Conservation (phyloP, 345 rosid genomes). For the Psidium guajava region DNA sequence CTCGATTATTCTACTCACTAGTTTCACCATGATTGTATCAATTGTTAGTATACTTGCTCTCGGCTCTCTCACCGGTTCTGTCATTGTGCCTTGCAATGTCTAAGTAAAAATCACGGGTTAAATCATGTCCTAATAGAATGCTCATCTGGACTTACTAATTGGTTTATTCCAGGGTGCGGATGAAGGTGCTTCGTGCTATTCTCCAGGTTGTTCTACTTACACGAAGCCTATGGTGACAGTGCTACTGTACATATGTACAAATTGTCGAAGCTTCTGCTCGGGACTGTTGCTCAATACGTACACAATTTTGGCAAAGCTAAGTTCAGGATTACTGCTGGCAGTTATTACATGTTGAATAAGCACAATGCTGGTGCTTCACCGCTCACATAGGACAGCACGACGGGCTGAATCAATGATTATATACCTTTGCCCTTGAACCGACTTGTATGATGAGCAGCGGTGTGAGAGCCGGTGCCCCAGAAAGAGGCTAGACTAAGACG, state of each 20-base stretch:
- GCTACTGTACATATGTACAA: neutral
- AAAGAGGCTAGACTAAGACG: neutral
- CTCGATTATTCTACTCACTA: neutral
- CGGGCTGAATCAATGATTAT: neutral
- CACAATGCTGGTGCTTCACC: no score
- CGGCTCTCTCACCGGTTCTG: neutral
- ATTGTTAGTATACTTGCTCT: neutral
- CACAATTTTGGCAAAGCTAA: neutral
- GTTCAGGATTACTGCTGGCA: no score
- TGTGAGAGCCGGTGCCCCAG: neutral
- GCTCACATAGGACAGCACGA: no score
- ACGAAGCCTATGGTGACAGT: neutral
- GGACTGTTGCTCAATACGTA: neutral
- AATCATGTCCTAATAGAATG: neutral
- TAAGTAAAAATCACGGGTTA: neutral
- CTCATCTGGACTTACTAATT: neutral
- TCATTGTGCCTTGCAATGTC: neutral
- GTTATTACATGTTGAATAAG: no score
- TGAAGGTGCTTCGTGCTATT: neutral
- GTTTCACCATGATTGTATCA: neutral
- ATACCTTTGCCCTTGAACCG: neutral
- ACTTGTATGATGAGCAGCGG: neutral
- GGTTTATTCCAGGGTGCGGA: neutral
- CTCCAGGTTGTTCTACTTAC: neutral
- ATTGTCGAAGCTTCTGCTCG: neutral